A percentile compares a stretch with the other conserved stretches of the same genome.
Conservation (phyloP, 2,329 filamentous ascomycete species). For the Hyphodiscus sp. region DNA sequence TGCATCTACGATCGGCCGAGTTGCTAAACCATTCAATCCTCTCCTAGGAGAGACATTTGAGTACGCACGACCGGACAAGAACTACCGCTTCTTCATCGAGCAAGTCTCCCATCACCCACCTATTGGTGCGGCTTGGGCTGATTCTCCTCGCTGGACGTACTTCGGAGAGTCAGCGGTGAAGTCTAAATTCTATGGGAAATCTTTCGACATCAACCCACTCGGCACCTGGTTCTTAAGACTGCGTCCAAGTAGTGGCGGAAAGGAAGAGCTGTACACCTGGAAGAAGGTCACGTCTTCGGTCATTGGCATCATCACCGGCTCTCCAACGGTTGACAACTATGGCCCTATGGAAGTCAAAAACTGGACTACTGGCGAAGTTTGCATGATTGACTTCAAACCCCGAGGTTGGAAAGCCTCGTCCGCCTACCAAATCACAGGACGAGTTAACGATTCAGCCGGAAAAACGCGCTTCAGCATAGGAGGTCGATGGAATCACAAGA, state of each 20-base stretch:
- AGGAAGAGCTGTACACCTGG: constrained; percentile 92
- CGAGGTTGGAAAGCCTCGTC: constrained; percentile 93
- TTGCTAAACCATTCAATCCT: constrained; percentile 97
- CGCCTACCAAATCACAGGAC: constrained; percentile 82
- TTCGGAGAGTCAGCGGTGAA: constrained; percentile 93
- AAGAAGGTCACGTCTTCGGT: constrained; percentile 98
- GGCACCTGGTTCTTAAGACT: constrained; percentile 95
- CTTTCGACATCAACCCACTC: constrained; percentile 92
- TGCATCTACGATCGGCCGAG: constrained; percentile 90
- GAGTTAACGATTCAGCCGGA: constrained; percentile 74
- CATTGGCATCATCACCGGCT: constrained; percentile 97
- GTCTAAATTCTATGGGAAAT: constrained; percentile 96
- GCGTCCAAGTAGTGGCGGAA: constrained; percentile 65
- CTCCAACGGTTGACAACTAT: constrained; percentile 95
- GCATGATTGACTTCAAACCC: constrained; percentile 84
- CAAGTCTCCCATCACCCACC: constrained; percentile 98
- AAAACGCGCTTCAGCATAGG: constrained; percentile 83
- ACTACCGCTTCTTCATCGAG: constrained; percentile 97
- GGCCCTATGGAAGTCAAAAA: constrained; percentile 97
- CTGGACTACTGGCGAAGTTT: constrained; percentile 90
- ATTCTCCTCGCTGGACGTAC: constrained; percentile 92
- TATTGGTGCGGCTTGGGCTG: constrained; percentile 86
- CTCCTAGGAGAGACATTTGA: constrained; percentile 95
- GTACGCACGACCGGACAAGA: constrained; percentile 91
- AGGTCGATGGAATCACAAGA: constrained; percentile 94